Conservation (phyloP, 331 rosid genomes). For the Prunus yedoensis region DNA sequence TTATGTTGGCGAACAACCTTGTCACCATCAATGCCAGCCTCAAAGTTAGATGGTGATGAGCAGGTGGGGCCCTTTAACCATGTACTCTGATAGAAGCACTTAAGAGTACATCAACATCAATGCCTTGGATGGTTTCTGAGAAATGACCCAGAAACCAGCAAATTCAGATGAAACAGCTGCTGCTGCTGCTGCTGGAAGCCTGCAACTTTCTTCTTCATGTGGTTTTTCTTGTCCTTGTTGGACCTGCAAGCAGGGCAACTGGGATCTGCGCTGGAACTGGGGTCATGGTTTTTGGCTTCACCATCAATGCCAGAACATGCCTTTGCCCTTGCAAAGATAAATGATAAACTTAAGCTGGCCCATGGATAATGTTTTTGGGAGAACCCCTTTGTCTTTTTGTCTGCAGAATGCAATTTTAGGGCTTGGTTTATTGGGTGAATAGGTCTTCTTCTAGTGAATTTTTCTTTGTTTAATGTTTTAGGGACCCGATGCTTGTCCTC, state of each 20-base stretch:
- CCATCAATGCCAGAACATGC: slow-evolving; percentile 26
- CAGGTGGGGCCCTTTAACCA: slow-evolving; percentile 35
- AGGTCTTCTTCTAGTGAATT: background rate
- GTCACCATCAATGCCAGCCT: slow-evolving; percentile 37
- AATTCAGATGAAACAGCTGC: slow-evolving; percentile 20
- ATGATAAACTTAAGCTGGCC: background rate
- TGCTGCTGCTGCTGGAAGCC: background rate
- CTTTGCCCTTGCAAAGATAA: background rate
- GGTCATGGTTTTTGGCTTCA: slow-evolving; percentile 24
- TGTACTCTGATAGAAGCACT: slow-evolving; percentile 38
- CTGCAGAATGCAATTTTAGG: background rate
- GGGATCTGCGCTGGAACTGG: slow-evolving; percentile 22
- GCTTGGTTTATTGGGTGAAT: background rate
- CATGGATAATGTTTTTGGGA: background rate
- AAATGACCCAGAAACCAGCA: slow-evolving; percentile 38
- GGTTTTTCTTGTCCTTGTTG: slow-evolving; percentile 23
- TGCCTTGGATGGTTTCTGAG: slow-evolving; percentile 40
- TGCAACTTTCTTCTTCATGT: slow-evolving; percentile 19
- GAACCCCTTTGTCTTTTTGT: background rate
- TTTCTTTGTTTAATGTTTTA: too few relatives aligned
- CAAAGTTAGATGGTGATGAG: slow-evolving; percentile 23
- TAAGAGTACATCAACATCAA: slow-evolving; percentile 42
- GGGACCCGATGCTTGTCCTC: background rate
- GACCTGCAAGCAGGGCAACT: slow-evolving; percentile 19
- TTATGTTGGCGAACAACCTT: slow-evolving; percentile 15